phyloP scores from a whole-genome alignment of 2,329 filamentous ascomycete genomes.

The Arthrobotrys iridis region DNA sequence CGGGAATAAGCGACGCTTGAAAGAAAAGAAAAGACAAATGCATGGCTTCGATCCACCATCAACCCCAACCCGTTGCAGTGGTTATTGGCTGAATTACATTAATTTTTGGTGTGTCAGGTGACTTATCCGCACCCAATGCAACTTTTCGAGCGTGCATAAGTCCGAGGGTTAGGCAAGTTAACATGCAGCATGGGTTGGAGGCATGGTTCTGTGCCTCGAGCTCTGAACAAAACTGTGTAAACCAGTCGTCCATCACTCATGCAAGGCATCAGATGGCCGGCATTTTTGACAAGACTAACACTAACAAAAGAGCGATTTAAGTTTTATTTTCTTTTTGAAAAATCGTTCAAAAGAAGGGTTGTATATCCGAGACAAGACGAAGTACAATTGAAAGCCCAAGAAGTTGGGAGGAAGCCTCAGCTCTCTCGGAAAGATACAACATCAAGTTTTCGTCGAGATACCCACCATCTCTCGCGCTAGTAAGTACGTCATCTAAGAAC shows the following conservation, averaged over 20 bases:
- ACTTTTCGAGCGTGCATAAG: slow-evolving; percentile 42
- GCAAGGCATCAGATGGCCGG: slow-evolving; percentile 52
- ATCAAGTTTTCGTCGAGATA: slow-evolving; percentile 47
- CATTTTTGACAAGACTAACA: slow-evolving; percentile 45
- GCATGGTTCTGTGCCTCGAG: slow-evolving; percentile 53
- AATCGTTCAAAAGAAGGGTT: slow-evolving; percentile 21
- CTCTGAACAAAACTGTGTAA: slow-evolving; percentile 45
- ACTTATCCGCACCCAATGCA: slow-evolving; percentile 38
- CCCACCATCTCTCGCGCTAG: slow-evolving; percentile 45
- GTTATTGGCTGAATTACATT: slow-evolving; percentile 50
- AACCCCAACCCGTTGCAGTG: slow-evolving; percentile 48
- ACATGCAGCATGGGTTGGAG: slow-evolving; percentile 47
- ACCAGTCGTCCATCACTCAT: slow-evolving; percentile 51
- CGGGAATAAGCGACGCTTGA: slow-evolving; percentile 51
- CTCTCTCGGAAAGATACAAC: slow-evolving; percentile 53
- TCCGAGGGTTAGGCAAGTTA: slow-evolving; percentile 46
- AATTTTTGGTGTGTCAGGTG: slow-evolving; percentile 53
- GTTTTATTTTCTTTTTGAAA: slow-evolving; percentile 26
- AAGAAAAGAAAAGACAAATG: slow-evolving; percentile 52
- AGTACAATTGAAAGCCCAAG: slow-evolving; percentile 5
- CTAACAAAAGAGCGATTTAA: slow-evolving; percentile 7
- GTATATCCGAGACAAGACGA: slow-evolving; percentile 44
- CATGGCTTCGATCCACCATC: slow-evolving; percentile 49
- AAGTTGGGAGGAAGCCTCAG: slow-evolving; percentile 44
- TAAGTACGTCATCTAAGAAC: slow-evolving; percentile 45